A percentile compares a stretch with the other conserved stretches of the same genome.
These are phyloP conservation scores for Polysphondylium violaceum DNA, from an alignment of 78 protist species.

Conservation along the genomic window DNA sequence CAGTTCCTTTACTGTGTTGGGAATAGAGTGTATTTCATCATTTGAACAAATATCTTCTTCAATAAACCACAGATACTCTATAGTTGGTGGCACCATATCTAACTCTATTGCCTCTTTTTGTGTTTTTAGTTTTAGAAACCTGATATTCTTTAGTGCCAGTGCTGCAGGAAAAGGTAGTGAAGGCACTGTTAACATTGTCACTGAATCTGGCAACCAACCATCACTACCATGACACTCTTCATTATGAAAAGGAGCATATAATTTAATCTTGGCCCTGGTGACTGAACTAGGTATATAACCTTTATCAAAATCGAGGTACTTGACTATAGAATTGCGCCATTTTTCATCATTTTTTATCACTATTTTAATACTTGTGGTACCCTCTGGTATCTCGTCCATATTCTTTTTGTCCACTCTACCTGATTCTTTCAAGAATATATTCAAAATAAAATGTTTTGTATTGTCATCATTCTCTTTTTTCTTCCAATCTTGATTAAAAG, in stretches of 20 bases:
- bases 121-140: neutral
- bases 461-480: no score
- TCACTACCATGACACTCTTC: neutral
- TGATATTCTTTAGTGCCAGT: neutral
- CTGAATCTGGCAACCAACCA: neutral
- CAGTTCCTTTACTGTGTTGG: neutral
- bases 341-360: no score
- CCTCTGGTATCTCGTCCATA: neutral
- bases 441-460: no score
- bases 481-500: neutral
- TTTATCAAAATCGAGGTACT: no score
- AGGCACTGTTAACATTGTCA: neutral
- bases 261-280: neutral
- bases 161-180: neutral
- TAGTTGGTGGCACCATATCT: neutral
- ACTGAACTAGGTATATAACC: neutral
- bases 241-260: neutral
- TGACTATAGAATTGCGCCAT: no score
- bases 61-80: neutral
- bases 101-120: neutral
- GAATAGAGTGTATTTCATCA: neutral
- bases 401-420: neutral
- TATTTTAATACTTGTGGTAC: neutral
- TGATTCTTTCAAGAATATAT: neutral
- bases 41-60: no score